These are phyloP conservation scores for Globisporangium sylvaticum DNA, from an alignment of 352 stramenopile genomes.

Conservation along the genomic window DNA sequence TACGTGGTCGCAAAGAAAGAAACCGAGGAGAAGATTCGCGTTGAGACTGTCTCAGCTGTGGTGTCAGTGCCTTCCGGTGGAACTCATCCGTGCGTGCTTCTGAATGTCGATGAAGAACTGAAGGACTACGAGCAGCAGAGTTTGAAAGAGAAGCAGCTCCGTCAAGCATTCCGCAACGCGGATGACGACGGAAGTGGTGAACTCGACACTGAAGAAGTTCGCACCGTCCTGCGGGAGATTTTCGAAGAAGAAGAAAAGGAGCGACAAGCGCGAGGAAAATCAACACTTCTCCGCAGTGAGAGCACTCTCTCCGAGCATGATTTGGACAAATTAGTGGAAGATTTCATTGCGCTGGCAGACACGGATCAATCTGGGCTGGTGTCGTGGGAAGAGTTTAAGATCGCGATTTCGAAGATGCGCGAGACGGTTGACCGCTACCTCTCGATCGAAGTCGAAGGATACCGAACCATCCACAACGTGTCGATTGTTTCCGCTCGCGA, in stretches of 20 bases:
- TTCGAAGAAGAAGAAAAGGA: constrained; percentile 68
- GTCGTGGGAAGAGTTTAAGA: constrained; percentile 86
- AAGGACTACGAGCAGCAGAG: constrained; percentile 70
- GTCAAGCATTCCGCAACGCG: constrained; percentile 69
- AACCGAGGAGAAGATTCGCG: constrained; percentile 35
- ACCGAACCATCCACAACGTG: constrained; percentile 58
- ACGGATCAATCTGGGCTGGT: constrained; percentile 75
- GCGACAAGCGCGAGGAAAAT: constrained; percentile 15
- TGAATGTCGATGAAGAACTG: constrained; percentile 64
- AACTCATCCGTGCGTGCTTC: constrained; percentile 55
- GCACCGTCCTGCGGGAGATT: constrained; percentile 62
- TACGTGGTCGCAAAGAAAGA: constrained; percentile 75
- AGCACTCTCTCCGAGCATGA: constrained; percentile 58
- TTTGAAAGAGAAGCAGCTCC: constrained; percentile 84
- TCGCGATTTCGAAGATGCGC: constrained; percentile 74
- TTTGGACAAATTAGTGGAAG: constrained; percentile 54
- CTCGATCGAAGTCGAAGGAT: constrained; percentile 75
- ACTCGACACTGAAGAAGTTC: constrained; percentile 75
- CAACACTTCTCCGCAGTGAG: constrained; percentile 25
- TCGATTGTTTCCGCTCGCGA: constrained; percentile 64
- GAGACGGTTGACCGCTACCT: constrained; percentile 67
- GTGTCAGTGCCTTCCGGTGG: constrained; percentile 43
- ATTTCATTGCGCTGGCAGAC: constrained; percentile 77
- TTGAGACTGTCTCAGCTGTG: constrained; percentile 57
- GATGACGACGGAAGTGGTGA: constrained; percentile 75